Evolutionary conservation across 495 filamentous ascomycete genomes (phyloP), one percentile per base, ranked within the genome.

Genomic region (Penicillium cosmopolitanum): DNA sequence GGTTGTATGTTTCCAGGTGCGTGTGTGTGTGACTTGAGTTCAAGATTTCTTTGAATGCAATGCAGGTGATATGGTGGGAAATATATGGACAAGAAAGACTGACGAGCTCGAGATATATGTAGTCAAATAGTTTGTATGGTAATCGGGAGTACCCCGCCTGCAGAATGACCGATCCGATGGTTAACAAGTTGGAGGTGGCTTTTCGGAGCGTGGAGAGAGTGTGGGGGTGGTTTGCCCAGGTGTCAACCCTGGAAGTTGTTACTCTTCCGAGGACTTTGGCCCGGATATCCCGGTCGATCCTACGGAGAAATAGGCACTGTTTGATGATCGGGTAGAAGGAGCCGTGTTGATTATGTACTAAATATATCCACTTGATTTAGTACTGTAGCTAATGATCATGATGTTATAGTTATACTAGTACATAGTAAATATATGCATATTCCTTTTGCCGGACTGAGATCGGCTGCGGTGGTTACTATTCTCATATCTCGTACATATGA

Each of bases 191-290:
- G 53, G 55, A 56, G 48, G 52, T 53, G 56, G 34, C 54, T 42
- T 55, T 63, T 68, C 63, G 63, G 66, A 68, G 65, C 54, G 57
- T 63, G 66, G 66, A 57, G 61, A 52, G 58, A 61, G 50, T 57
- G 65, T 62, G 65, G 65, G 56, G 53, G 36, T 4, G 35, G 36
- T 1, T 13, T 4, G 36, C 16, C n/a, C n/a, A n/a, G n/a, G n/a
- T n/a, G n/a, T n/a, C 19, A 6, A 31, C 28, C 28, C 28, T 25
- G 12, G 10, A 13, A 42, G 13, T 53, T 42, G 36, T 4, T 33
- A 55, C 19, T 57, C 54, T 63, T 60, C 60, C 57, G 63, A 63
- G 57, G 50, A 11, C 8, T 48, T 25, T 43, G 31, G 40, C 51
- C 19, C 46, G 60, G 57, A 57, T 53, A 42, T 63, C 42, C 66